Evolutionary conservation across 1,139 yeast species (phyloP), one percentile per base, ranked within the genome.

Genomic region (Suhomyces bolitotheri): DNA sequence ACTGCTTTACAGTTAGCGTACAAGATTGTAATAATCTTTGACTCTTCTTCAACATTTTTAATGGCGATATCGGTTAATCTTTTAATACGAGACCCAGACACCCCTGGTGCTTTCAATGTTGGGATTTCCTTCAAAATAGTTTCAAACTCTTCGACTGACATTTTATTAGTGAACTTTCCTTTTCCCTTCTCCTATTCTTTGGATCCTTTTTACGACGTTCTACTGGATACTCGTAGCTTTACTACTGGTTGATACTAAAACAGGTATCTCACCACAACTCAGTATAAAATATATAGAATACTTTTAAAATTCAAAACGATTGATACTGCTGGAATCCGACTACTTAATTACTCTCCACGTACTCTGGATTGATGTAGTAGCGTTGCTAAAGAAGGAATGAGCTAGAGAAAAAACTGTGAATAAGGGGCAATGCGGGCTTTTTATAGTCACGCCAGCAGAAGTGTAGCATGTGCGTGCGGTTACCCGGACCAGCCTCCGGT

Each of bases 61-160:
- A 82, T 71, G 32, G 96, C 95, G 42, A 85, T 60, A 39, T 85
- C 86, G 31, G 92, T 85, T 54, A 89, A 71, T 54, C 81, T 82
- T 59, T 87, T 86, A 59, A 92, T 92, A 66, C 96, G 89, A 41
- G 96, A 80, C 27, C 97, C 97, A 22, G 97, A 89, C 39, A 92
- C 95, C 41, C 98, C 97, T 15, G 94, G 94, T 17, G 96, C 82
- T 62, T 87, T 88, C 47, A 87, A 71, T 15, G 78, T 71, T 43
- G 82, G 76, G 46, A 90, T 73, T 56, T 90, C 94, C 50, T 79
- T 80, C 52, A 90, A 71, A 41, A 82, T 74, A 43, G 70, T 62
- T 60, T 82, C 85, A 61, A 87, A 86, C 50, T 80, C 81, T 58
- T 80, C 82, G 50, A 71, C 58, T 22, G 67, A 55, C 69, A 63